Base-by-base conservation (phyloP, 257 asterid species). In the Coffea canephora region DNA sequence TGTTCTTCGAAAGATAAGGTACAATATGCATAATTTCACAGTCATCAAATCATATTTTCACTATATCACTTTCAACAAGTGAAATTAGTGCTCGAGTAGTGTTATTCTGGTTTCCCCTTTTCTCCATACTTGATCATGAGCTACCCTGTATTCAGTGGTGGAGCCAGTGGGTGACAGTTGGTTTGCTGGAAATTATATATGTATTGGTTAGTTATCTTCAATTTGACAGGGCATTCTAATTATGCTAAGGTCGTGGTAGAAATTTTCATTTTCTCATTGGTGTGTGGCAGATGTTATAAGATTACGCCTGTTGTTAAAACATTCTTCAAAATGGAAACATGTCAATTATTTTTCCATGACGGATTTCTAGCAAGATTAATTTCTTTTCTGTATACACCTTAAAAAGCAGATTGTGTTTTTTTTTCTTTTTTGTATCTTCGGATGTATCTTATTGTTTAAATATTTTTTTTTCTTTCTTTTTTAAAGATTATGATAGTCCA, bases 1-100 rank as follows among this genome's bases (percentile, higher is more conserved):
- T 77, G 77, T 68, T 59, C 94, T 93, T 31, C 90, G 86, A 77
- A 89, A 91, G 86, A 91, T 94, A 89, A 90, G 97, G 98, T 94
- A 85, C 83, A 79, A 55, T 66, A 73, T 82, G 54, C 48, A 34
- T 57, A 71, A 34, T 34, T 41, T 69, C 67, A 12, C 13, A 31
- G 57, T 27, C 62, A 34, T 57, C 25, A 36, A 75, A 9, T 34
- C 59, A 15, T 25, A 75, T 54, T 21, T 34, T 74, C 52, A 52
- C 19, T 16, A 36, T 13, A 50, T 50, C 13, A 4, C 18, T 50
- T 12, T 50, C 18, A 50, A 50, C 57, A 50, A 50, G 57, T 50
- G 57, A 50, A 50, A 15, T 11, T 50, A 50, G 57, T 50, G 57
- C 19, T 2, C 15, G 12, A 50, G 16, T 13, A 50, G 18, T 50